Base-by-base conservation (phyloP, 345 rosid species). In the Cochlearia excelsa region DNA sequence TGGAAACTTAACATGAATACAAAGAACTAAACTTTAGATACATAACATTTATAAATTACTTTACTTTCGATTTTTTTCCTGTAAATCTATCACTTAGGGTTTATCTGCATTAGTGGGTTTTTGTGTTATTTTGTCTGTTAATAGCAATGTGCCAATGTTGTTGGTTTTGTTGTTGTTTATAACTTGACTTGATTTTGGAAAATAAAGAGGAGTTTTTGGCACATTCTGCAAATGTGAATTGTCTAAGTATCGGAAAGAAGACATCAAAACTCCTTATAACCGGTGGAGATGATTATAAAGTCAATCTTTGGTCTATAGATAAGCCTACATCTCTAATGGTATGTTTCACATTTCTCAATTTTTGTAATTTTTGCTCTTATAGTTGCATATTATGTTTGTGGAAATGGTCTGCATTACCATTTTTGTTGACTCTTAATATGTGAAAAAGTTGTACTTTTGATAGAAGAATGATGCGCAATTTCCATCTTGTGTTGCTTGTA, bases 251-350 rank as follows among this genome's bases (percentile, higher is more conserved):
- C 16, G 99, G 95, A 53, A 93, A 82, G 70, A 93, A 89, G 82
- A 78, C 81, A 1, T 75, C 86, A 71, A 78, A 95, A 69, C 72
- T 86, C 66, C 72, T 86, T 57, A 46, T 89, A 31, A 88, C 95
- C 0, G 99, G 99, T 2, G 97, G 99, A 54, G 99, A 93, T 82
- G 99, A 93, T 69, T 71, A 69, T 54, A 89, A 85, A 52, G 95
- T 89, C 75, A 93, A 93, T 77, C 85, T 93, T 52, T 93, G 99
- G 99, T 75, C 89, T 1, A 80, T 89, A n/a, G 97, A 91, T 50
- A 93, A 87, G 30, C 74, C 92, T 11, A 80, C 80, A 71, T 82
- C 99, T 35, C 74, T 85, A 44, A 82, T 85, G 99, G 99, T 93
- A 5, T 61, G 74, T 79, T 61, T 50, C 29, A 58, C 35, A 65